Evolutionary conservation across 148 eudicot genomes (phyloP), one percentile per base, ranked within the genome.

Genomic region (Heliosperma pusillum): DNA sequence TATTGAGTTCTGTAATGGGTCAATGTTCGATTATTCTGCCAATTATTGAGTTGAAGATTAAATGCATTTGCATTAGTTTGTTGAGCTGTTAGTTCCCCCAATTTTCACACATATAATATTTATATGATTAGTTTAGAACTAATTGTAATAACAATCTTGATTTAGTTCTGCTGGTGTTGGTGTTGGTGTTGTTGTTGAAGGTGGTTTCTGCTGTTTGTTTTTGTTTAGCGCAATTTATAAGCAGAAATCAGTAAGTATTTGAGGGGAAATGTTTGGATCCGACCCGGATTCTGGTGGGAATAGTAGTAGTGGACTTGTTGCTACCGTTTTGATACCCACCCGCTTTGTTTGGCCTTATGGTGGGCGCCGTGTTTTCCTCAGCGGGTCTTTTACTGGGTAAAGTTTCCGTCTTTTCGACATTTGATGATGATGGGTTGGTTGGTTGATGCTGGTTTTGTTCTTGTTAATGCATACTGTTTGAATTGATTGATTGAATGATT

Each of bases 341-440:
- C 81, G 75, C 6, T 72, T 79, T 55, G 76, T 81, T 10, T 79
- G 85, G 84, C 84, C 78, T 22, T 77, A 85, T 80, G 87, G 87
- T 27, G 87, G 87, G 8, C 56, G 79, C 71, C 70, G 81, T 83
- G 83, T 85, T 13, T 85, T 77, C 81, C 83, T 82, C 29, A 79
- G 82, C 59, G 88, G 88, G 59, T 82, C 88, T 2, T 85, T 85
- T 59, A 80, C 80, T 20, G 85, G 85, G 88, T 85, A 74, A 74
- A 81, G 74, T 40, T 59, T 70, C 47, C 21, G 47, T 58, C 62
- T 66, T 30, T 74, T 52, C 26, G 71, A 40, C 19, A n/a, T 29
- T 30, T 73, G 42, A 17, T 36, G 44, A 45, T 67, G 44, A 22
- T 33, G 53, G 53, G 11, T 21, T 69, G 22, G 3, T 42, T 74